These are phyloP conservation scores for Phytophthora colocasiae DNA, from an alignment of 352 stramenopile species.

Conservation along the genomic window DNA sequence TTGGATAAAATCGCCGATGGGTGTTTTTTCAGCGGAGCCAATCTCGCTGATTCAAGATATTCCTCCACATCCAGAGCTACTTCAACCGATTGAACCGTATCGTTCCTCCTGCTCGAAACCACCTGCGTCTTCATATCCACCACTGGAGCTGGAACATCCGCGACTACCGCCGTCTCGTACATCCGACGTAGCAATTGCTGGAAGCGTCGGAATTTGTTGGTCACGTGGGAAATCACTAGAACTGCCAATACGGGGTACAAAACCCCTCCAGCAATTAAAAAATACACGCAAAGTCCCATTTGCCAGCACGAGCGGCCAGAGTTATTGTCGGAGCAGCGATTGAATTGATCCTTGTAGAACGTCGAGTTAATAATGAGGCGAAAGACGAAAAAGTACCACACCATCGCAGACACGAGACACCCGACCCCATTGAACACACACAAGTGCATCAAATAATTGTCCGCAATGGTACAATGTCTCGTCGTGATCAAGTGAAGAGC, in stretches of 20 bases:
- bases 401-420: slow-evolving; percentile 47
- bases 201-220: slow-evolving; percentile 69
- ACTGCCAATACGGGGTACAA: slow-evolving; percentile 70
- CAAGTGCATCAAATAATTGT: slow-evolving; percentile 77
- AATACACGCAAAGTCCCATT: slow-evolving; percentile 70
- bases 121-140: slow-evolving; percentile 53
- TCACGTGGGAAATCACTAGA: slow-evolving; percentile 64
- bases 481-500: slow-evolving; percentile 58
- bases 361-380: slow-evolving; percentile 64
- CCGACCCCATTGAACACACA: slow-evolving; percentile 66
- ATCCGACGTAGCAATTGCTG: slow-evolving; percentile 50
- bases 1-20: slow-evolving; percentile 48
- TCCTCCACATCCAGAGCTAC: slow-evolving; percentile 51
- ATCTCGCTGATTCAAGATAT: slow-evolving; percentile 33
- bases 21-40: slow-evolving; percentile 52
- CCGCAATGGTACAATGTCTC: slow-evolving; percentile 62
- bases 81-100: slow-evolving; percentile 33
- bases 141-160: slow-evolving; percentile 48
- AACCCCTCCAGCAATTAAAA: slow-evolving; percentile 55
- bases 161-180: slow-evolving; percentile 61
- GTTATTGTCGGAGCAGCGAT: slow-evolving; percentile 69
- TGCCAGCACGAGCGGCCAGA: slow-evolving; percentile 70
- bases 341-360: slow-evolving; percentile 87
- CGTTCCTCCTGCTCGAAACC: slow-evolving; percentile 31
- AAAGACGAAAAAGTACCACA: slow-evolving; percentile 83